Evolutionary conservation across 2,329 filamentous ascomycete species (phyloP), one percentile per base, ranked within the genome.

Genomic region (Macroventuria anomochaeta): DNA sequence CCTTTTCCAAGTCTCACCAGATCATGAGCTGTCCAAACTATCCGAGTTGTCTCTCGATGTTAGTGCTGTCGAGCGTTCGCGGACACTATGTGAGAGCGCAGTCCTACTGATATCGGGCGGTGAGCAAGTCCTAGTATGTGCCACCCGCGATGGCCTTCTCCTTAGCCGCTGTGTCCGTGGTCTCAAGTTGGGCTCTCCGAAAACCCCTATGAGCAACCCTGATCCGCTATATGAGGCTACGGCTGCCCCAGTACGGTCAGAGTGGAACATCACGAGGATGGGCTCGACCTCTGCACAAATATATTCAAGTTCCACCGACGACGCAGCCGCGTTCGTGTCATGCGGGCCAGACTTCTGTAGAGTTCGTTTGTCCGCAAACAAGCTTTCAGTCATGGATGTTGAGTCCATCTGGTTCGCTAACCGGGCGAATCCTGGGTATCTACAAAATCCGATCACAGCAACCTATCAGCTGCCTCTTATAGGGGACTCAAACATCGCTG

Each of bases 341-440:
- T 77, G 75, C 50, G 76, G 73, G 12, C 57, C 68, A 1, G 71
- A 77, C 23, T 70, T 75, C 10, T 76, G 72, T 53, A 67, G 65
- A 20, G 48, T 77, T 15, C 64, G 66, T 15, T 65, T 57, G 37
- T 57, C 60, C 18, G 20, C 18, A 17, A 52, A 33, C 3, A 43
- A 46, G 0, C 17, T 42, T 2, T 55, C 55, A 3, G 23, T 25
- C 2, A 33, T 73, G 2, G 55, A 63, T 2, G 62, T 76, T 20
- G 68, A 71, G 11, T 74, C 69, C 1, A 64, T 77, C 17, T 77
- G 74, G 73, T 71, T 77, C 38, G 70, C 69, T 8, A 63, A 73
- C 26, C 60, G 53, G 1, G 53, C 46, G 3, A 65, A 67, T 10
- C 66, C 69, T 2, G 60, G 52, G 17, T 72, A 72, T 17, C 53